phyloP scores from a whole-genome alignment of 768 basidiomycete species.

The Auriscalpium orientale region DNA sequence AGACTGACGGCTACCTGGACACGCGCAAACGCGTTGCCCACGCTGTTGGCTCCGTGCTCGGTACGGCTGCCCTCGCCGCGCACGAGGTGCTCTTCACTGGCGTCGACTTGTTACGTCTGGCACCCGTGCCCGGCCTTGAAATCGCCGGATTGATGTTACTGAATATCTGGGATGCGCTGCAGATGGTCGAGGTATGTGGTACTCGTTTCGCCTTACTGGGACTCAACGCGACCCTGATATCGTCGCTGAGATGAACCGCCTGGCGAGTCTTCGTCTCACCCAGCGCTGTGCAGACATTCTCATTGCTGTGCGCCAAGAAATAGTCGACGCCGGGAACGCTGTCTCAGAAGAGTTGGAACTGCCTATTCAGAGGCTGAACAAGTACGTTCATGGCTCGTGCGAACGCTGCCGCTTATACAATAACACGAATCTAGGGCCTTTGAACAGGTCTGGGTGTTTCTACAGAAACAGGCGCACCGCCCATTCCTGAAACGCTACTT shows the following conservation, averaged over 20 bases:
- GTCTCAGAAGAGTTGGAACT: constrained; percentile 41
- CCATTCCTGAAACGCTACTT: constrained; percentile 78
- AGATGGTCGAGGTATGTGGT: constrained; percentile 45
- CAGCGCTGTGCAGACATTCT: constrained; percentile 67
- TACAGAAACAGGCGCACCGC: constrained; percentile 50
- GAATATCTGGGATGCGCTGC: constrained; percentile 57
- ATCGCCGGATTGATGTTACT: constrained; percentile 45
- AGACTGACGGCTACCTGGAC: constrained; percentile 20
- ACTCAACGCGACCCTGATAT: neutral
- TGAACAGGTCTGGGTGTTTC: constrained; percentile 37
- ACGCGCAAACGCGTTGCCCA: constrained; percentile 23
- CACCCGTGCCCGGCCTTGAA: constrained; percentile 49
- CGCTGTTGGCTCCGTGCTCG: constrained; percentile 29
- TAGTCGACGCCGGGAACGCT: constrained; percentile 47
- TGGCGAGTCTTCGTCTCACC: constrained; percentile 62
- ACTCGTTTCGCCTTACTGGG: neutral
- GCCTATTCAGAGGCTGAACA: constrained; percentile 45
- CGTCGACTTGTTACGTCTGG: constrained; percentile 39
- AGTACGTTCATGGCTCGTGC: constrained; percentile 29
- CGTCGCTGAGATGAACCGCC: constrained; percentile 49
- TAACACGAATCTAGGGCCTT: constrained; percentile 30
- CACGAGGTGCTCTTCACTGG: constrained; percentile 39
- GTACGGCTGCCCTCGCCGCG: constrained; percentile 30
- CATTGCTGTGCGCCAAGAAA: constrained; percentile 53
- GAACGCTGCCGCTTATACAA: neutral